These are phyloP conservation scores for Fusarium subglutinans DNA, from an alignment of 2,329 filamentous ascomycete genomes.

Conservation along the genomic window DNA sequence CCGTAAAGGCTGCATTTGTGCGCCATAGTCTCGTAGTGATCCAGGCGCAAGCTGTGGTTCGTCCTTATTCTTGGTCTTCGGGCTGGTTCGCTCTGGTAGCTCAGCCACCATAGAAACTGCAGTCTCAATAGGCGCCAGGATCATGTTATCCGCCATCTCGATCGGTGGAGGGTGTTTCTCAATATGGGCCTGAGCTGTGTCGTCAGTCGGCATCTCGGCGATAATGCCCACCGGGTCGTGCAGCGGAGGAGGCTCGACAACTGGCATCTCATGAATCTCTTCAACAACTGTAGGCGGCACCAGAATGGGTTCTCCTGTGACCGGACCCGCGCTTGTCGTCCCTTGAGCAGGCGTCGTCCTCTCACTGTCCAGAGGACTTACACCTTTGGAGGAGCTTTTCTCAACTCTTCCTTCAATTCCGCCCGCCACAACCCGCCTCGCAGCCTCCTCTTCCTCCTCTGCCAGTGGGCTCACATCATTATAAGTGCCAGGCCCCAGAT, in stretches of 20 bases:
- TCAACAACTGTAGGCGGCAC: conserved; percentile 37
- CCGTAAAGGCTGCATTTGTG: conserved; percentile 19
- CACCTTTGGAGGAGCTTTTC: conserved; percentile 32
- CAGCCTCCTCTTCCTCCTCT: conserved; percentile 52
- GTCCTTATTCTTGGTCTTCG: conserved; percentile 40
- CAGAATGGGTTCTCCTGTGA: conserved; percentile 17
- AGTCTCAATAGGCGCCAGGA: conserved; percentile 50
- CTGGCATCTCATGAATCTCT: conserved; percentile 47
- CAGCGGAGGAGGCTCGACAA: conserved; percentile 33
- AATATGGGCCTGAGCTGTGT: conserved; percentile 51
- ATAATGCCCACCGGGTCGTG: conserved; percentile 56
- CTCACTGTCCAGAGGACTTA: conserved; percentile 44
- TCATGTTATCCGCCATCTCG: conserved; percentile 54
- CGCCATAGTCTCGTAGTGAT: conserved; percentile 13
- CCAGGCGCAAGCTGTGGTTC: conserved; percentile 30
- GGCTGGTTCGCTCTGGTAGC: conserved; percentile 48
- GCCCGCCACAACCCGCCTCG: conserved; percentile 41
- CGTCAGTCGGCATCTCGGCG: conserved; percentile 58
- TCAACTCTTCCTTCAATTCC: conserved; percentile 33
- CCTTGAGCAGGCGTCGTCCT: conserved; percentile 44
- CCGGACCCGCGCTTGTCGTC: conserved; percentile 7
- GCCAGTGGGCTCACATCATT: conserved; percentile 56
- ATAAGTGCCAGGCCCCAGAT: conserved; percentile 58
- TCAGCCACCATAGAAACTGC: conserved; percentile 47
- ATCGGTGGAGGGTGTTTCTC: conserved; percentile 57